A percentile compares a stretch with the other conserved stretches of the same genome.
These are phyloP conservation scores for Botrytis tulipae DNA, from an alignment of 2,329 filamentous ascomycete species.

Conservation along the genomic window DNA sequence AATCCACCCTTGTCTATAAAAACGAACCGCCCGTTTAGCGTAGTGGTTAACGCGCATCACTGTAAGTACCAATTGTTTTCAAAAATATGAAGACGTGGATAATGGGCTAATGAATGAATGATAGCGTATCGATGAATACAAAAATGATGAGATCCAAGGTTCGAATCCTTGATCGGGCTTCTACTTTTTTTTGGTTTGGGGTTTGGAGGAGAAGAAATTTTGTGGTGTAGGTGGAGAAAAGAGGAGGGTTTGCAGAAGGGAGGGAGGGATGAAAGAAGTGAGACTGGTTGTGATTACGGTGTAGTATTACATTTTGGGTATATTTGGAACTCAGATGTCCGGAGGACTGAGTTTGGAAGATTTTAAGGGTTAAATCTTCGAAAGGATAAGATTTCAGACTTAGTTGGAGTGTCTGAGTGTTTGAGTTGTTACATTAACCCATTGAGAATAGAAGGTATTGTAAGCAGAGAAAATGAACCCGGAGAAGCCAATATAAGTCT, in stretches of 20 bases:
- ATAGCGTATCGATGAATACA: neutral
- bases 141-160: neutral
- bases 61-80: neutral
- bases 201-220: neutral
- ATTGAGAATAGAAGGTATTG: neutral
- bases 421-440: neutral
- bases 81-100: neutral
- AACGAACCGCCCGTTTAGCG: neutral
- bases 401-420: neutral
- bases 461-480: accelerated
- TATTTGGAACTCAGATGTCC: neutral
- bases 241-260: no score
- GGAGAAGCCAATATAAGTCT: neutral
- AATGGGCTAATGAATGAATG: neutral
- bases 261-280: neutral
- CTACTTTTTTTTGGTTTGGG: neutral
- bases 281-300: neutral
- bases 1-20: no score
- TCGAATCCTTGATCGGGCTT: neutral
- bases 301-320: accelerated
- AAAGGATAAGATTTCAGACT: neutral
- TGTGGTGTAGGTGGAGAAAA: neutral
- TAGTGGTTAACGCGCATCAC: neutral
- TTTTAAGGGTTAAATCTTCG: neutral
- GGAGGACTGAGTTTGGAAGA: neutral